Evolutionary conservation across 2,329 filamentous ascomycete genomes (phyloP).

Genomic region (Drechslerella stenobrocha): DNA sequence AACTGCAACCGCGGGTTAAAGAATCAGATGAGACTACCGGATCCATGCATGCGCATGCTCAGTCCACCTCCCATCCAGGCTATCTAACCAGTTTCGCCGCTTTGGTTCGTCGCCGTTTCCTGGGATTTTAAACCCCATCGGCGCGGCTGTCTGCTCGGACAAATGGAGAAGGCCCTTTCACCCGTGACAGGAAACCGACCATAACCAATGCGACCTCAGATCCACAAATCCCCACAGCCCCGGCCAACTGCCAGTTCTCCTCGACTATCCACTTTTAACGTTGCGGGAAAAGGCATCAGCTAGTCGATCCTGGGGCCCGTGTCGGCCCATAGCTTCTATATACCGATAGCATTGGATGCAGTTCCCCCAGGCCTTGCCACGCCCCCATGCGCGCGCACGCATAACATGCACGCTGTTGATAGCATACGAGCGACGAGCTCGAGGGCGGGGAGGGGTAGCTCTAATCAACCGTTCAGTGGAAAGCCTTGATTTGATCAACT

Average conservation of each 20-base stretch:
- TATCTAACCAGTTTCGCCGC: slow-evolving; percentile 15
- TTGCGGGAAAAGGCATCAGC: slow-evolving; percentile 6
- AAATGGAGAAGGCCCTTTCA: slow-evolving; percentile 47
- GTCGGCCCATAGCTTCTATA: slow-evolving; percentile 2
- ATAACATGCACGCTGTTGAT: neutral
- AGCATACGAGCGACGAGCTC: neutral
- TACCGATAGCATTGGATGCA: neutral
- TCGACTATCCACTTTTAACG: slow-evolving; percentile 3
- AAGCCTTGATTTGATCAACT: slow-evolving; percentile 3
- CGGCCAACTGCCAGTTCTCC: slow-evolving; percentile 34
- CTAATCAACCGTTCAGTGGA: neutral
- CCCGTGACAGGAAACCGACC: slow-evolving; percentile 31
- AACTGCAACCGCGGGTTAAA: neutral
- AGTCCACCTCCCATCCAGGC: too few relatives aligned
- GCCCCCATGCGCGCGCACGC: neutral
- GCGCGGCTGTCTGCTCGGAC: slow-evolving; percentile 16
- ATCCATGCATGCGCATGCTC: slow-evolving; percentile 27
- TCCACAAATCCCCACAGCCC: slow-evolving; percentile 28
- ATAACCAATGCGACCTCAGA: slow-evolving; percentile 17
- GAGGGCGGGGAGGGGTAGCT: neutral
- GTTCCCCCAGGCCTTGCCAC: neutral
- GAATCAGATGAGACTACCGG: slow-evolving; percentile 26
- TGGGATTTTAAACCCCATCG: slow-evolving; percentile 16
- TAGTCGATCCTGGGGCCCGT: slow-evolving; percentile 8
- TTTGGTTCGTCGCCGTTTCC: slow-evolving; percentile 14